Evolutionary conservation across 352 stramenopile genomes (phyloP), one percentile per base, ranked within the genome.

Genomic region (Pythium graminicola): DNA sequence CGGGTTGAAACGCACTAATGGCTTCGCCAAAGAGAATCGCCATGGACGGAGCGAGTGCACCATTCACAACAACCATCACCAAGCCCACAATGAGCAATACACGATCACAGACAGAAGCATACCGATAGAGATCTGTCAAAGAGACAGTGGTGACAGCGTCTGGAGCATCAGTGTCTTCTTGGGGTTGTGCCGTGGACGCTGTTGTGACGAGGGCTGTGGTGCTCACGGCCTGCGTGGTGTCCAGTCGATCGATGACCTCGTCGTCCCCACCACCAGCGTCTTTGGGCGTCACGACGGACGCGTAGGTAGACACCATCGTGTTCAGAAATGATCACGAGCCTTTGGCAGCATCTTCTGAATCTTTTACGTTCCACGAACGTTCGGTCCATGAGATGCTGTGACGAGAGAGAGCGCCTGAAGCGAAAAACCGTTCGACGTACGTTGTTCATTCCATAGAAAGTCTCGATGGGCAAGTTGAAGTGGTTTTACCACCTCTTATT

Each of bases 1-100:
- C n/a, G n/a, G 57, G 57, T 27, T 67, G 53, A 27, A 70, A 70
- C 17, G 42, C 61, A 3, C 47, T 57, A 31, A 70, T 70, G 16
- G 63, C 63, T 6, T 70, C 63, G 11, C 63, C 63, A 32, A 76
- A 76, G 28, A 72, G 57, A 2, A 76, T 36, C 31, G 67, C 67
- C 67, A 76, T 72, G 23, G 63, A 76, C 22, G 67, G 64, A 50
- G 68, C 67, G 1, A 68, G 50, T 19, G 56, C 63, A 9, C 67
- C 67, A 38, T 76, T 76, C 33, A 64, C 57, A 6, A 27, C 32
- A 11, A 64, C 62, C 47, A 64, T 58, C 14, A 68, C 3, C 7
- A 72, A 6, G 0, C 67, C 67, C 16, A 68, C 22, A 27, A 47
- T 44, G 11, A 76, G 40, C 29, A 54, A 35, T 17, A 64, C 20